Percentiles rank a stretch among this genome's conserved stretches.
Conservation (phyloP, 1,284 basidiomycete species). For the Cryptococcus maquisensis region DNA sequence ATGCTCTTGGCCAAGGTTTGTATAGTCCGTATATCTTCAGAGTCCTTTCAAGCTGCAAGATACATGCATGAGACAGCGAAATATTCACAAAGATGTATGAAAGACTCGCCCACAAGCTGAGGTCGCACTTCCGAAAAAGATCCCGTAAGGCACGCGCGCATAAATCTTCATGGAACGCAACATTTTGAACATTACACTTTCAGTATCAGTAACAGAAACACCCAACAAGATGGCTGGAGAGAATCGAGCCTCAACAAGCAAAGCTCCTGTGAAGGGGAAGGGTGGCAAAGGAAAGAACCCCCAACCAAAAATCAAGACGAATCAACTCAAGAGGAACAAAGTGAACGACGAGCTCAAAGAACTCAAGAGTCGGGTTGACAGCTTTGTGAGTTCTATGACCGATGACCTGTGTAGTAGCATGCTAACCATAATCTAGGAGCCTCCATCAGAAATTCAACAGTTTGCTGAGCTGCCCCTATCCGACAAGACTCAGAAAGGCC, state of each 20-base stretch:
- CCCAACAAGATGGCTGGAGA: conserved; percentile 8
- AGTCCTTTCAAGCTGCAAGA: no score
- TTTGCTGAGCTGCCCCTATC: conserved; percentile 50
- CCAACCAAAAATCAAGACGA: conserved; percentile 36
- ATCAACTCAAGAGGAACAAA: conserved; percentile 38
- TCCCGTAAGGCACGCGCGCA: neutral
- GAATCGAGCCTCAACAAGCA: conserved; percentile 29
- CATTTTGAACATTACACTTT: neutral
- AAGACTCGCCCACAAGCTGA: neutral
- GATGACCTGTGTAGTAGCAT: neutral
- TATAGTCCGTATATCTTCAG: no score
- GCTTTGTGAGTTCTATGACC: conserved; percentile 33
- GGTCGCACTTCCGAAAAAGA: neutral
- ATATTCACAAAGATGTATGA: no score
- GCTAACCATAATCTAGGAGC: conserved; percentile 13
- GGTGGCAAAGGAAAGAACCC: conserved; percentile 13
- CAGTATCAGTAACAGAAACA: neutral
- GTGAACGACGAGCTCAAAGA: conserved; percentile 44
- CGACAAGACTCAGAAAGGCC: conserved; percentile 45
- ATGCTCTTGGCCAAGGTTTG: no score
- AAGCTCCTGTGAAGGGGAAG: conserved; percentile 6
- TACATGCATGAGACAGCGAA: no score
- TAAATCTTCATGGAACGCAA: neutral
- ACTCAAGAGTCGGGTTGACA: conserved; percentile 38
- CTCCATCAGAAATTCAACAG: conserved; percentile 29